These are phyloP conservation scores for Aspergillus sp. DNA, from an alignment of 2,329 filamentous ascomycete genomes.

Conservation along the genomic window DNA sequence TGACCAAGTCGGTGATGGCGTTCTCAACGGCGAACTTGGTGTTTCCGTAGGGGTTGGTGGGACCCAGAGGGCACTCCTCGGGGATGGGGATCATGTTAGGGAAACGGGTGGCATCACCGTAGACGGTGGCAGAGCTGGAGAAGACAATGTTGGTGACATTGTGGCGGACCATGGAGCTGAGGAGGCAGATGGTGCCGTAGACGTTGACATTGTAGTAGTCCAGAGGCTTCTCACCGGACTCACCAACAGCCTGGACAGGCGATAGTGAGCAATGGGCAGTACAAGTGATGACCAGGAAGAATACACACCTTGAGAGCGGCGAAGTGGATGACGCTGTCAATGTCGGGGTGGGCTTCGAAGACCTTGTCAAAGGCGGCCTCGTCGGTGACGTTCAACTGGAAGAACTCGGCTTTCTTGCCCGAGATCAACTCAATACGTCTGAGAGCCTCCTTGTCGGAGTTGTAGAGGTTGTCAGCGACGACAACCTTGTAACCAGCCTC, in stretches of 20 bases:
- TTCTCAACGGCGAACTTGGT: conserved; percentile 91
- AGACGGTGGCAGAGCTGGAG: conserved; percentile 95
- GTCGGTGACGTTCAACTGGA: conserved; percentile 83
- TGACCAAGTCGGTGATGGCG: conserved; percentile 86
- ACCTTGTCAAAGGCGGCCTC: conserved; percentile 78
- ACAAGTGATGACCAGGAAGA: conserved; percentile 2
- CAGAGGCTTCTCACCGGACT: conserved; percentile 87
- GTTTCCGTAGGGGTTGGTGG: conserved; percentile 96
- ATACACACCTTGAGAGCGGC: conserved; percentile 79
- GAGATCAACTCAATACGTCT: conserved; percentile 93
- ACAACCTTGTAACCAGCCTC: conserved; percentile 94
- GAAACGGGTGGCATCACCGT: conserved; percentile 94
- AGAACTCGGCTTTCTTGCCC: conserved; percentile 81
- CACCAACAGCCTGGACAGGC: conserved; percentile 83
- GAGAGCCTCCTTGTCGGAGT: conserved; percentile 84
- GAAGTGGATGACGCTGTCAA: conserved; percentile 98
- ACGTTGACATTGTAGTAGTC: conserved; percentile 99
- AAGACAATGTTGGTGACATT: conserved; percentile 97
- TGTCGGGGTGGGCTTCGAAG: conserved; percentile 82
- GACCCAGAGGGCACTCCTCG: conserved; percentile 90
- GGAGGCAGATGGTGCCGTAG: conserved; percentile 80
- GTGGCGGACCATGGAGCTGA: conserved; percentile 81
- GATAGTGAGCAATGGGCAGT: conserved; percentile 6
- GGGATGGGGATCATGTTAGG: conserved; percentile 98
- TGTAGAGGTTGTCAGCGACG: conserved; percentile 94